Evolutionary conservation across 164 flowering plant species (phyloP).

Genomic region (Taxillus chinensis): DNA sequence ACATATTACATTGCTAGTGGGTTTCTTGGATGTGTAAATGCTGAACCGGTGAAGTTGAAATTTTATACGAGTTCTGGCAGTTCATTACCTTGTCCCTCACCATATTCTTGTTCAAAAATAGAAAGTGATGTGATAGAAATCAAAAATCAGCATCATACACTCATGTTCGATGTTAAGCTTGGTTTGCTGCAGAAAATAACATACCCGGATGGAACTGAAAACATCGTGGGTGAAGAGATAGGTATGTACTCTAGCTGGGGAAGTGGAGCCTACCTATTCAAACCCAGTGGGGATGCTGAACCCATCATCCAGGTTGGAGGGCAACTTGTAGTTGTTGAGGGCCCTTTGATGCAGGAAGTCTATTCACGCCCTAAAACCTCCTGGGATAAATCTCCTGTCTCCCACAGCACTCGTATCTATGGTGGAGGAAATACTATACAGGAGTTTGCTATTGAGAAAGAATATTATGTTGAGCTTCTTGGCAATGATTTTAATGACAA

Average conservation of each 20-base stretch:
- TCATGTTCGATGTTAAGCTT: slow-evolving; percentile 48
- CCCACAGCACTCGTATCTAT: slow-evolving; percentile 81
- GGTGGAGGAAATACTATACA: slow-evolving; percentile 50
- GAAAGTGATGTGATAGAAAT: slow-evolving; percentile 45
- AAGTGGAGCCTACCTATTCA: slow-evolving; percentile 94
- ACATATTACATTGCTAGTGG: slow-evolving; percentile 80
- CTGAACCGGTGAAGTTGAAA: slow-evolving; percentile 58
- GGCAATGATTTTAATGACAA: slow-evolving; percentile 56
- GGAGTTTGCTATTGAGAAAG: slow-evolving; percentile 71
- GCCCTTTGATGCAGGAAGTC: slow-evolving; percentile 74
- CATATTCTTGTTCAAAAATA: slow-evolving; percentile 60
- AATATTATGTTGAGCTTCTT: slow-evolving; percentile 92
- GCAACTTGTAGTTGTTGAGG: slow-evolving; percentile 53
- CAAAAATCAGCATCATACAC: slow-evolving; percentile 44
- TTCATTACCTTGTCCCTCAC: slow-evolving; percentile 45
- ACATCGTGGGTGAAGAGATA: slow-evolving; percentile 66
- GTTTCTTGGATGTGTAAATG: slow-evolving; percentile 68
- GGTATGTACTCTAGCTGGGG: slow-evolving; percentile 80
- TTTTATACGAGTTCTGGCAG: slow-evolving; percentile 19
- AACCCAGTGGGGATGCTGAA: slow-evolving; percentile 76
- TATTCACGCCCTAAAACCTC: slow-evolving; percentile 63
- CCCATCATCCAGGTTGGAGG: slow-evolving; percentile 53
- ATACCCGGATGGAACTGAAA: slow-evolving; percentile 35
- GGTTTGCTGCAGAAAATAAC: slow-evolving; percentile 65
- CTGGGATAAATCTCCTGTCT: slow-evolving; percentile 62